Evolutionary conservation across 1,284 basidiomycete genomes (phyloP).

Genomic region (Irpex sp.): DNA sequence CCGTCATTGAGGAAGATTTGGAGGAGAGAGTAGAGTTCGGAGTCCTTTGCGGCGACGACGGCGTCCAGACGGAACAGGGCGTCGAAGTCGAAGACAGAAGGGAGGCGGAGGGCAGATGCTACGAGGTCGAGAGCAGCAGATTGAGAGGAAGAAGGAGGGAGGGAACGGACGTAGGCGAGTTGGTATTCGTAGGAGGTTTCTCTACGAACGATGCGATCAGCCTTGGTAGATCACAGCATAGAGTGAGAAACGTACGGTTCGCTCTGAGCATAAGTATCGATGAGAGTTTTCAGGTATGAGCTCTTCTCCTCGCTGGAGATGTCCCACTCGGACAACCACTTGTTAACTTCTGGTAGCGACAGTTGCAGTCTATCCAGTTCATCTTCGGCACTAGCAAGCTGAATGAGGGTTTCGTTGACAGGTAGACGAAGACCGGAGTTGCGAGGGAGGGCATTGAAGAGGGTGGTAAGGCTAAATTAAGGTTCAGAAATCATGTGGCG

Average conservation of each 20-base stretch:
- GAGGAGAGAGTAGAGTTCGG: constrained; percentile 66
- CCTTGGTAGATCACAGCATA: neutral
- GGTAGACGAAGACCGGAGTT: constrained; percentile 63
- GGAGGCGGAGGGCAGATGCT: constrained; percentile 65
- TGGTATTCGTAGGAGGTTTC: constrained; percentile 61
- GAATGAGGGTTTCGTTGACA: constrained; percentile 68
- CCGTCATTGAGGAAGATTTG: constrained; percentile 70
- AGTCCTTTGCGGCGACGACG: constrained; percentile 64
- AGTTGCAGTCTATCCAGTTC: constrained; percentile 72
- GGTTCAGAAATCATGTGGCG: constrained; percentile 4
- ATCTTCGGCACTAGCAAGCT: constrained; percentile 60
- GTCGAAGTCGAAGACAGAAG: constrained; percentile 78
- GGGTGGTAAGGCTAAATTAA: constrained; percentile 68
- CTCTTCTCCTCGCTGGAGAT: constrained; percentile 66
- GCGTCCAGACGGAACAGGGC: constrained; percentile 76
- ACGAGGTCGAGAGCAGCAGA: constrained; percentile 61
- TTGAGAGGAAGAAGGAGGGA: constrained; percentile 47
- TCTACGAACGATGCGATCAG: constrained; percentile 30
- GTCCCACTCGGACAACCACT: constrained; percentile 78
- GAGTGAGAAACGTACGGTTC: constrained; percentile 44
- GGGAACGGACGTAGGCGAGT: constrained; percentile 55
- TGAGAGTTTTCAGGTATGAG: constrained; percentile 66
- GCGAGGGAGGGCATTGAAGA: constrained; percentile 82
- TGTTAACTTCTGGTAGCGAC: constrained; percentile 58
- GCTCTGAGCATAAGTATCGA: constrained; percentile 57